Evolutionary conservation across 2,329 filamentous ascomycete genomes (phyloP), one percentile per base, ranked within the genome.

Genomic region (Diaporthe citriasiana): DNA sequence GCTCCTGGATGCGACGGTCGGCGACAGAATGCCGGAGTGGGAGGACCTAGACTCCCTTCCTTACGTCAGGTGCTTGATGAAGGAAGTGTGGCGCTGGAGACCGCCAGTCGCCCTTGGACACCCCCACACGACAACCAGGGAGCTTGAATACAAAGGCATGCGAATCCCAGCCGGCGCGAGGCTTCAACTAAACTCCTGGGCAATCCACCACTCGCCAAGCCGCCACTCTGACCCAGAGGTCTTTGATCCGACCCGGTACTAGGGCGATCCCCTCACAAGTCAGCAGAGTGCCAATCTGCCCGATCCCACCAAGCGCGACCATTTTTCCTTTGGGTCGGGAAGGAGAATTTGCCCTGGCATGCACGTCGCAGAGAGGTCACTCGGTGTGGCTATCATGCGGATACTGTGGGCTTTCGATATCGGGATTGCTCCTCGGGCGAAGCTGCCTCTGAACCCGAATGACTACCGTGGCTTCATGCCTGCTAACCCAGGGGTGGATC

Each of bases 281-380:
- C 38, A 45, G 13, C 27, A 59, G 8, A 47, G 51, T 25, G 53
- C 53, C 0, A 57, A 57, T 13, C 25, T 35, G 19, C 40, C 77
- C 2, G 79, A 81, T 35, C 47, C 71, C 6, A 70, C 77, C 10
- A 83, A 87, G 77, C 83, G 87, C 19, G 88, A 90, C 66, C 84
- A 87, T 13, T 90, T 89, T 78, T 84, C 83, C 0, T 91, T 89
- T 70, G 89, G 89, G 30, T 86, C 86, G 17, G 89, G 89, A 2
- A 83, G 89, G 10, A 83, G 90, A 40, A 85, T 90, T 55, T 92
- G 90, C 78, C 89, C 87, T 3, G 90, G 89, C 0, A 87, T 89
- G 30, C 87, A 89, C 71, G 82, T 91, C 4, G 87, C 87, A 0
- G 85, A 88, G 73, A 84, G 85, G 8, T 84, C 82, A 13, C 76